phyloP scores from a whole-genome alignment of 2,329 filamentous ascomycete genomes.

The Claviceps sp. region DNA sequence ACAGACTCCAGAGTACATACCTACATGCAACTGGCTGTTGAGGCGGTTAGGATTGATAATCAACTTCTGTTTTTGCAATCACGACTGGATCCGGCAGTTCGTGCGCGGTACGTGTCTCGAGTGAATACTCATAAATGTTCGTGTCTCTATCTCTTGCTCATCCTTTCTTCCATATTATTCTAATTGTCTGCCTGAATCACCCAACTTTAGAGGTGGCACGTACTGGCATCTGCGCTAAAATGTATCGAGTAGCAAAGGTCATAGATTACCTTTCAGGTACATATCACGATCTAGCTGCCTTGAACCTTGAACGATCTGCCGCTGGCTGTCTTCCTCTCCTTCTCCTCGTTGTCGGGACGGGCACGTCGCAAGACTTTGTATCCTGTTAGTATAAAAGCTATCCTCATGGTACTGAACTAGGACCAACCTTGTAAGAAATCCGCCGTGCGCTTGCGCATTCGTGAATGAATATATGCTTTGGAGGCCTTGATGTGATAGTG shows the following conservation, averaged over 20 bases:
- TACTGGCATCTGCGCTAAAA: conserved; percentile 1
- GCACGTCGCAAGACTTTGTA: conserved; percentile 78
- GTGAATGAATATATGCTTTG: conserved; percentile 96
- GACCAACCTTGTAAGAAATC: conserved; percentile 88
- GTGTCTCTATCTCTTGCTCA: not conserved
- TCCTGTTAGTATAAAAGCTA: conserved; percentile 1
- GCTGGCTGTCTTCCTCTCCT: conserved; percentile 95
- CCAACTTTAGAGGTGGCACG: not conserved
- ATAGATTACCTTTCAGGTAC: not conserved
- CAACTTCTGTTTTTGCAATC: too few relatives aligned
- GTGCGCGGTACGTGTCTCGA: too few relatives aligned
- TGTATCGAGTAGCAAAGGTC: not conserved
- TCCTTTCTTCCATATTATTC: not conserved
- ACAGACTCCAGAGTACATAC: too few relatives aligned
- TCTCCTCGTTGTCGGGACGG: conserved; percentile 88
- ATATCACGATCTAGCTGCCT: conserved; percentile 15
- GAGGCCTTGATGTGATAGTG: conserved; percentile 99
- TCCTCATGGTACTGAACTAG: not conserved
- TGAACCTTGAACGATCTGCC: conserved; percentile 73
- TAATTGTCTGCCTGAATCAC: not conserved
- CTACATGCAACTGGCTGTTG: too few relatives aligned
- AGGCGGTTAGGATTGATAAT: too few relatives aligned
- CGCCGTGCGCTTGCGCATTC: conserved; percentile 93
- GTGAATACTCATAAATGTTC: too few relatives aligned
- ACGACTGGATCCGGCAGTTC: too few relatives aligned